Base-by-base conservation (phyloP, 2,329 filamentous ascomycete genomes). In the Coniochaeta hoffmannii region DNA sequence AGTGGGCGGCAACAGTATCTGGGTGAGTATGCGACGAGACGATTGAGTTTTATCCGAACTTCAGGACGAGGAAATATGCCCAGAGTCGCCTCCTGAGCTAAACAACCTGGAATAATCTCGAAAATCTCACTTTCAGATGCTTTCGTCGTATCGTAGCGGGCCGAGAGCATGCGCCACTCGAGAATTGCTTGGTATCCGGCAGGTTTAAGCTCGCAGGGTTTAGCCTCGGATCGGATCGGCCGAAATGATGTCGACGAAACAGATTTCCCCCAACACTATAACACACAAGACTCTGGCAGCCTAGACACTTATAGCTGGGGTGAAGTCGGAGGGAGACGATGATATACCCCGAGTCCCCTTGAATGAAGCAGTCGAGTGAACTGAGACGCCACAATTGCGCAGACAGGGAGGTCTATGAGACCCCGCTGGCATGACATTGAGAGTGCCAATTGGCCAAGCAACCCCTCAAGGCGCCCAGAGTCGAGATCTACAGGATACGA, bases 11-110 rank as follows among this genome's bases (percentile, higher is more conserved):
- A 3, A 24, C 17, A 14, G 53, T 54, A 62, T 61, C 46, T n/a
- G 62, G 60, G 28, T 68, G 68, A 59, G 63, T 65, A 32, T 68
- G 64, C 4, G 49, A 24, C 15, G 14, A 50, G 30, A 32, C 7
- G 30, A 12, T 7, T 32, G 30, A n/a, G n/a, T n/a, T n/a, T n/a
- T n/a, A n/a, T n/a, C n/a, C n/a, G n/a, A n/a, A n/a, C n/a, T n/a
- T n/a, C n/a, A n/a, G n/a, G n/a, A n/a, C n/a, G n/a, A n/a, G n/a
- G n/a, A n/a, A n/a, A n/a, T n/a, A n/a, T 35, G 35, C n/a, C 12
- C 41, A 50, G 24, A 30, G n/a, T 19, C 14, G 11, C 41, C 26
- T n/a, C 11, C 19, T 12, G 12, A 28, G 9, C 19, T n/a, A 55
- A 35, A 31, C n/a, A n/a, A n/a, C n/a, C n/a, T n/a, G 36, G n/a